phyloP scores from a whole-genome alignment of 2,329 filamentous ascomycete genomes.

The Sporothrix variecibatus region DNA sequence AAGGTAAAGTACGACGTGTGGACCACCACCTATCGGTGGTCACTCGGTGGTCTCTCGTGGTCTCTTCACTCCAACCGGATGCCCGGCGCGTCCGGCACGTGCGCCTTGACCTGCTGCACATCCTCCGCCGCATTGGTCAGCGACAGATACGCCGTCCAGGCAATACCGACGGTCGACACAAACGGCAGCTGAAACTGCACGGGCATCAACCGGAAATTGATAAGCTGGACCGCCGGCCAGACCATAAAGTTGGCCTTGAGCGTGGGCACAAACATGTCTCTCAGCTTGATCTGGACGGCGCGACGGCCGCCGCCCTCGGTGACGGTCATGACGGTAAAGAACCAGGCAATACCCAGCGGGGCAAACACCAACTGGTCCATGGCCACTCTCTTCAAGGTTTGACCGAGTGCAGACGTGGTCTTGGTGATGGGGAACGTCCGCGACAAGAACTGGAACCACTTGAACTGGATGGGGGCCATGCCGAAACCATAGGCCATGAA shows the following conservation, averaged over 20 bases:
- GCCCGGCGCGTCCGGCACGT: conserved; percentile 38
- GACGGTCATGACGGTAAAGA: conserved; percentile 96
- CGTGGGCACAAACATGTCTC: conserved; percentile 90
- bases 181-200: conserved; percentile 97
- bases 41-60: not conserved
- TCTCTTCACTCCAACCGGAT: conserved; percentile 41
- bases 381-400: conserved; percentile 85
- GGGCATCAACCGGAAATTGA: conserved; percentile 95
- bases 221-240: conserved; percentile 92
- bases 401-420: conserved; percentile 67
- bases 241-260: conserved; percentile 94
- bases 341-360: conserved; percentile 71
- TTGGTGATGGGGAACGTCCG: conserved; percentile 82
- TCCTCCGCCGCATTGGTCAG: conserved; percentile 86
- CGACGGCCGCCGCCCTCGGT: conserved; percentile 86
- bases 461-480: conserved; percentile 93
- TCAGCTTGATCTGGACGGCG: conserved; percentile 79
- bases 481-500: conserved; percentile 98
- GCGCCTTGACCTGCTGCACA: conserved; percentile 41
- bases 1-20: not conserved
- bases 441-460: conserved; percentile 89
- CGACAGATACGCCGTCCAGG: conserved; percentile 96
- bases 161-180: conserved; percentile 92
- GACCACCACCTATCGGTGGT: not conserved
- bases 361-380: conserved; percentile 94